These are phyloP conservation scores for Suillus clintonianus DNA, from an alignment of 768 basidiomycete genomes.

Conservation along the genomic window DNA sequence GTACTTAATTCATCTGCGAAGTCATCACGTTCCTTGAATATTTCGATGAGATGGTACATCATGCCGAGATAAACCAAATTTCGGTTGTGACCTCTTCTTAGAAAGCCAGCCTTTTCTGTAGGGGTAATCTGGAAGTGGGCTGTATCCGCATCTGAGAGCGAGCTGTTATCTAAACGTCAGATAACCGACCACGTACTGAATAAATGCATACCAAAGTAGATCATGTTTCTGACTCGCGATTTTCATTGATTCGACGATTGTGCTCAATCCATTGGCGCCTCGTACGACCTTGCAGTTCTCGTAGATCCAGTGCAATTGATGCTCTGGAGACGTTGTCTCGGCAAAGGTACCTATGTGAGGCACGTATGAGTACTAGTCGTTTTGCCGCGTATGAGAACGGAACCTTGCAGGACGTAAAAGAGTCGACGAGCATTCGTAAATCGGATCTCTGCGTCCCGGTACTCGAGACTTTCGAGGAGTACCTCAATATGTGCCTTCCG, in stretches of 20 bases:
- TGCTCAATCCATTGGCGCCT: slow-evolving; percentile 77
- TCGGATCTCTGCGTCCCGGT: slow-evolving; percentile 79
- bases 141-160: slow-evolving; percentile 74
- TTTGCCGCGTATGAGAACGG: slow-evolving; percentile 1
- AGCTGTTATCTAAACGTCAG: slow-evolving; percentile 43
- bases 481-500: slow-evolving; percentile 76
- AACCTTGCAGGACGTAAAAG: slow-evolving; percentile 93
- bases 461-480: slow-evolving; percentile 86
- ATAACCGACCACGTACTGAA: neutral
- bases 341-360: slow-evolving; percentile 73
- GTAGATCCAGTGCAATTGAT: slow-evolving; percentile 94
- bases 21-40: slow-evolving; percentile 90
- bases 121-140: slow-evolving; percentile 68
- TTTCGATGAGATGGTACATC: slow-evolving; percentile 93
- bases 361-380: slow-evolving; percentile 12
- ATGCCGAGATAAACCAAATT: slow-evolving; percentile 90
- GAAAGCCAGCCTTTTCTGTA: slow-evolving; percentile 72
- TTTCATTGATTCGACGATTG: slow-evolving; percentile 86
- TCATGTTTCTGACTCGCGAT: slow-evolving; percentile 89
- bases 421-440: slow-evolving; percentile 86
- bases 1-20: slow-evolving; percentile 96
- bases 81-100: slow-evolving; percentile 93
- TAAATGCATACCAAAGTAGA: slow-evolving; percentile 60
- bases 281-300: slow-evolving; percentile 90
- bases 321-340: slow-evolving; percentile 88